Evolutionary conservation across 345 rosid species (phyloP), one percentile per base, ranked within the genome.

Genomic region (Psidium friedrichsthalianum): DNA sequence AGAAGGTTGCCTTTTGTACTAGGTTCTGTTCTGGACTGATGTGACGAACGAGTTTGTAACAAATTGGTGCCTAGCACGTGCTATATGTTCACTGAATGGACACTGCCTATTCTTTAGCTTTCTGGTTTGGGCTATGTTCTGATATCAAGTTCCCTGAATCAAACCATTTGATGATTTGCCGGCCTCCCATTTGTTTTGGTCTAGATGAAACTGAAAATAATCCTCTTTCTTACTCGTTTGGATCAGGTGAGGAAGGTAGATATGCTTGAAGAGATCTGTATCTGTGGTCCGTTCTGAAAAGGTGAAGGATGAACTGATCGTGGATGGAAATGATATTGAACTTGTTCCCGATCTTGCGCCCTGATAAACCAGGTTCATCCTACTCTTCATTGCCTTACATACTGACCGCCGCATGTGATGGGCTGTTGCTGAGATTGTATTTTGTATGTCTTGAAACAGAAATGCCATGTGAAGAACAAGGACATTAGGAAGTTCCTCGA

Each of bases 401-500:
- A 0, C 4, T 36, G 29, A 1, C 12, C 27, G 18, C 25, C 32
- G 4, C 29, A 9, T 2, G 1, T 16, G 44, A 54, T 27, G 42
- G 51, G 21, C 22, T 29, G 16, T 49, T 49, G 15, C 81, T 84
- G 85, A 84, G 22, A 11, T 49, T 47, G 58, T 16, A 21, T 84
- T 47, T 29, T 4, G 53, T 29, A 2, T 84, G 55, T 64, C 13
- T 69, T 49, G 49, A 0, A 42, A 59, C 89, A 93, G 95, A 93
- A 93, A 93, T 93, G 95, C 87, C 94, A 92, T 80, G 95, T 93
- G 55, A 93, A 93, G 92, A 93, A 92, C 55, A 93, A n/a, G 82
- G 96, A 94, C 86, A 94, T 94, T 90, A 86, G 95, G 83, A 93
- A 93, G 89, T 94, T 94, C 53, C 93, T 94, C 36, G 96, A 93